Base-by-base conservation (phyloP, 2,329 filamentous ascomycete genomes). In the Nannizzia gypsea region DNA sequence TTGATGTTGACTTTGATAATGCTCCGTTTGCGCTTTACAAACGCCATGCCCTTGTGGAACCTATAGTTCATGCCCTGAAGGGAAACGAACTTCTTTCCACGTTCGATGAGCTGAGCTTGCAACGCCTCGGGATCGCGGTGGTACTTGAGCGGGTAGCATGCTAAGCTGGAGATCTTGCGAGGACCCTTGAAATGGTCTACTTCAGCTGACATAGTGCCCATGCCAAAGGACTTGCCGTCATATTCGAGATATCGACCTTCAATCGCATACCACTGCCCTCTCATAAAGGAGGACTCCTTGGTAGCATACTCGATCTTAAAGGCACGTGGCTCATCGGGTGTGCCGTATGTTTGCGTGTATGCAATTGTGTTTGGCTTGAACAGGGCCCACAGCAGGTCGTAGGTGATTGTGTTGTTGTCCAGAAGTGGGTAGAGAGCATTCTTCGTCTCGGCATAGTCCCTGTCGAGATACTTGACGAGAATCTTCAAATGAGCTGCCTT, bases 291-390 rank as follows among this genome's bases (percentile, higher is more conserved):
- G 48, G 73, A 77, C 56, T 88, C 84, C 65, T 89, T 88, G 66
- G 85, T 84, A 0, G 87, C 85, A 64, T 85, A 81, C 61, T 92
- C 88, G 1, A 92, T 84, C 70, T 88, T 90, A 80, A 95, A 92
- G 8, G 87, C 87, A 15, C 89, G 83, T 1, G 89, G 88, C 66
- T 93, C 85, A 42, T 92, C 88, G 13, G 79, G 75, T 38, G 83
- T 84, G 2, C 87, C 87, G 63, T 95, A 95, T 0, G 88, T 92
- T 0, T 83, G 82, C 0, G 86, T 83, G 69, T 87, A 92, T 0
- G 84, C 86, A 20, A 95, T 81, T 0, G 88, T 90, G 66, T 90
- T 88, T 0, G 90, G 90, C 68, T 93, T 95, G 81, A 88, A 95
- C 2, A 96, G 75, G 0, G 90, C 89, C 90, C 90, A 95, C 0